Evolutionary conservation across 2,329 filamentous ascomycete genomes (phyloP).

Genomic region (Cladosporium sp.): DNA sequence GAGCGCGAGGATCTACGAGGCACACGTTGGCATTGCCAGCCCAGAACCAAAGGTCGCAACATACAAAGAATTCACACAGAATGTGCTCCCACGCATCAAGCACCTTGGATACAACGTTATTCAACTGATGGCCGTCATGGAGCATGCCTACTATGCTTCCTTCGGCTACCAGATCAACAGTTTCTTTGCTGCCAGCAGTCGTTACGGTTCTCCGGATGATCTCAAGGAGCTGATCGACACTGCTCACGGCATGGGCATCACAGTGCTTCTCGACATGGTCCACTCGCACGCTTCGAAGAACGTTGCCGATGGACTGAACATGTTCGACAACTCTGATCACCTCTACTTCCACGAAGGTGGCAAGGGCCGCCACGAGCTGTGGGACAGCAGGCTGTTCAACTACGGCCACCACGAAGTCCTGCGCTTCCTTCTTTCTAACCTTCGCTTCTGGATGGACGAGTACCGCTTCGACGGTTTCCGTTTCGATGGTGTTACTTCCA

Average conservation of each 20-base stretch:
- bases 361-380: constrained; percentile 84
- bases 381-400: constrained; percentile 97
- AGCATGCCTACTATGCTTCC: constrained; percentile 98
- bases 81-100: constrained; percentile 87
- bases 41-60: constrained; percentile 84
- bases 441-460: constrained; percentile 99
- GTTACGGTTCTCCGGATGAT: constrained; percentile 89
- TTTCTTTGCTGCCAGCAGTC: constrained; percentile 95
- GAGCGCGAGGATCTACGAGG: constrained; percentile 92
- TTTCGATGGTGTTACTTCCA: constrained; percentile 97
- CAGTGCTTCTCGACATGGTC: constrained; percentile 89
- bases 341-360: constrained; percentile 89
- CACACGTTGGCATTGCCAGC: constrained; percentile 96
- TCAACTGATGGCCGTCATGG: constrained; percentile 98
- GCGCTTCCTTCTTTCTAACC: constrained; percentile 90
- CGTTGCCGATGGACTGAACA: constrained; percentile 87
- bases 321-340: constrained; percentile 92
- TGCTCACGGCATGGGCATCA: constrained; percentile 84
- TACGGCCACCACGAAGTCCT: constrained; percentile 92
- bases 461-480: constrained; percentile 96
- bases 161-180: constrained; percentile 99
- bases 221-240: constrained; percentile 95
- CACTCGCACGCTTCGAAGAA: constrained; percentile 99
- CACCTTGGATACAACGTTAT: constrained; percentile 93
- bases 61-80: constrained; percentile 94